phyloP scores from a whole-genome alignment of 1,284 basidiomycete genomes.

The Ustilago vetiveriae region DNA sequence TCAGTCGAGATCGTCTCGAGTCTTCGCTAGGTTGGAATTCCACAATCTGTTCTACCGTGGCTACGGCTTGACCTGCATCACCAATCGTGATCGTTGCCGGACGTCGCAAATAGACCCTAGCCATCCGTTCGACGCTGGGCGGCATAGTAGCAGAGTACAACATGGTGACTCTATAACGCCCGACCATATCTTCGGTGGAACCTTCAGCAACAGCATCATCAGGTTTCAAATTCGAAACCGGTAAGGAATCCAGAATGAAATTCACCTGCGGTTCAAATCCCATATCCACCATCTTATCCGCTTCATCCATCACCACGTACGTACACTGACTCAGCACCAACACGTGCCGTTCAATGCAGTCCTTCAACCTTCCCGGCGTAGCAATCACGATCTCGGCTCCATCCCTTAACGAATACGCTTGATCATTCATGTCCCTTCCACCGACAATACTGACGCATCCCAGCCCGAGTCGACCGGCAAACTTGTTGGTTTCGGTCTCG shows the following conservation, averaged over 20 bases:
- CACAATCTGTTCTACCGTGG: constrained; percentile 94
- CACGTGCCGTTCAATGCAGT: constrained; percentile 94
- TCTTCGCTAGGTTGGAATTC: constrained; percentile 93
- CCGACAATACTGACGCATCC: constrained; percentile 96
- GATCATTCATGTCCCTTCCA: constrained; percentile 90
- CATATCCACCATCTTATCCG: constrained; percentile 97
- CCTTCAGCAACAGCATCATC: constrained; percentile 71
- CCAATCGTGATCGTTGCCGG: constrained; percentile 97
- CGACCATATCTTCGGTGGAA: constrained; percentile 37
- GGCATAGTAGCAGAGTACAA: constrained; percentile 99
- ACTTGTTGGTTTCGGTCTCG: constrained; percentile 88
- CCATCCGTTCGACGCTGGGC: constrained; percentile 88
- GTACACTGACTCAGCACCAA: constrained; percentile 94
- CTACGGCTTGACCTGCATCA: constrained; percentile 94
- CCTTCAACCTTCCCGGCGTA: constrained; percentile 95
- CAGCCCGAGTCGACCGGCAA: constrained; percentile 85
- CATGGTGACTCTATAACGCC: constrained; percentile 69
- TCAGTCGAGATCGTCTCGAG: constrained; percentile 88
- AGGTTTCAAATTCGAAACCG: constrained; percentile 83
- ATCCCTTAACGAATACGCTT: constrained; percentile 92
- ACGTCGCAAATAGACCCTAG: constrained; percentile 88
- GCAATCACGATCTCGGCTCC: constrained; percentile 98
- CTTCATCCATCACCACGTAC: constrained; percentile 99
- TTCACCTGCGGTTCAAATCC: constrained; percentile 94
- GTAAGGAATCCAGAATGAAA: constrained; percentile 92